phyloP scores from a whole-genome alignment of 2,329 filamentous ascomycete genomes.

The Elsinoe ampelina region DNA sequence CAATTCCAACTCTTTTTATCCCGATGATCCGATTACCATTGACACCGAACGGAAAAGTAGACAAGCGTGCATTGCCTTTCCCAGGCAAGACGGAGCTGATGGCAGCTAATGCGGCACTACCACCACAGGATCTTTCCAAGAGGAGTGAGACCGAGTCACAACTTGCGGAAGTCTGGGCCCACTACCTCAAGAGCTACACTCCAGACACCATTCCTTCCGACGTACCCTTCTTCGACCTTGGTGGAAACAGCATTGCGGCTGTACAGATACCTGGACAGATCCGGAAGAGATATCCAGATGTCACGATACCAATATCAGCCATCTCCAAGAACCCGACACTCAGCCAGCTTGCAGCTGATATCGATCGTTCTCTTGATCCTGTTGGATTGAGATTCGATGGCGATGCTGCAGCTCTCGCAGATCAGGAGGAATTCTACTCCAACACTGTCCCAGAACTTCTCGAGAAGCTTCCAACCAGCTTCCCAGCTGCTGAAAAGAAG shows the following conservation, averaged over 20 bases:
- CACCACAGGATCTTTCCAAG: constrained; percentile 37
- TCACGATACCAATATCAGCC: constrained; percentile 58
- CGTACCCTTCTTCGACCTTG: constrained; percentile 66
- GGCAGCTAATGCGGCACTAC: constrained; percentile 36
- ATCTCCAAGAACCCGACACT: constrained; percentile 62
- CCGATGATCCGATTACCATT: constrained; percentile 63
- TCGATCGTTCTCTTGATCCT: constrained; percentile 42
- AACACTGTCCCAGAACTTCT: constrained; percentile 45
- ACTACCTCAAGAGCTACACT: constrained; percentile 57
- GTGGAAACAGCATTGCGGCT: constrained; percentile 71
- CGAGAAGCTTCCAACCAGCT: constrained; percentile 38
- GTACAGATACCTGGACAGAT: constrained; percentile 71
- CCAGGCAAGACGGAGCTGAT: constrained; percentile 62
- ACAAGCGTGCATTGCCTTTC: constrained; percentile 71
- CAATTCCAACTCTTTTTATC: constrained; percentile 66
- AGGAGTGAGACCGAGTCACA: constrained; percentile 52
- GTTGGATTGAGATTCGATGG: constrained; percentile 39
- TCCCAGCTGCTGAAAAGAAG: constrained; percentile 21
- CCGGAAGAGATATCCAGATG: constrained; percentile 50
- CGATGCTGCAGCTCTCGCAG: constrained; percentile 31
- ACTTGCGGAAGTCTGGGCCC: constrained; percentile 65
- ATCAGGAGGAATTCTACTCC: constrained; percentile 43
- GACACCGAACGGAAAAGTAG: constrained; percentile 81
- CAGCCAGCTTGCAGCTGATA: constrained; percentile 44
- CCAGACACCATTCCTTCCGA: constrained; percentile 56